Evolutionary conservation across 192 early-diverging fungal species (phyloP), one percentile per base, ranked within the genome.

Genomic region (Coemansia sp.): DNA sequence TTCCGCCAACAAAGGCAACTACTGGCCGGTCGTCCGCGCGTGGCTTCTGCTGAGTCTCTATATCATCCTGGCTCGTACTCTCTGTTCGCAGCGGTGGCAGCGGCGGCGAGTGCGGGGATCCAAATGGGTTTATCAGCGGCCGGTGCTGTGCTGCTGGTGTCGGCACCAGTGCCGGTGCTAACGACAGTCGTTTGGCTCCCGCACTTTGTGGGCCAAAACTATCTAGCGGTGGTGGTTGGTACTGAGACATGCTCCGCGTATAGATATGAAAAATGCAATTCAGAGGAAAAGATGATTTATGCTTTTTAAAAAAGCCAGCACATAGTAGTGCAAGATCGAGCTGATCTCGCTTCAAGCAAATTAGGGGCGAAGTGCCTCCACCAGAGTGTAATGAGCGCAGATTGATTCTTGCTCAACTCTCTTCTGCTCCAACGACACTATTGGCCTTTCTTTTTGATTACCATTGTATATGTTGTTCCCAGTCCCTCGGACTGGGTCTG

Each of bases 171-270:
- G 63, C 8, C 11, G 21, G 68, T 53, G 37, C 23, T 41, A 60
- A 62, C 57, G 55, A 19, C 23, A 45, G 21, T 27, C 48, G 23
- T 14, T 42, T 59, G 45, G 38, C 51, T 21, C 53, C 31, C 61
- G 29, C 42, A 32, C 57, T 17, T 7, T 39, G 38, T 57, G 57
- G 17, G 23, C 45, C 41, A 31, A 37, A 66, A 59, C 23, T 75
- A 58, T 70, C 77, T 36, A 68, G 63, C 2, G 77, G 73, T 14
- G 78, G 78, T 19, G 78, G 78, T 17, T 68, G 68, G 67, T 80
- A 80, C 44, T 69, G 59, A 9, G 77, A 65, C 77, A 79, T 79
- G 21, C 7, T 31, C 51, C 8, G 25, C 10, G 63, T 23, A 50
- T 51, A 32, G 19, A 11, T 34, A 50, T n/a, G 15, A 65, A 50